phyloP scores from a whole-genome alignment of 768 basidiomycete genomes.

The Lactarius quietus region DNA sequence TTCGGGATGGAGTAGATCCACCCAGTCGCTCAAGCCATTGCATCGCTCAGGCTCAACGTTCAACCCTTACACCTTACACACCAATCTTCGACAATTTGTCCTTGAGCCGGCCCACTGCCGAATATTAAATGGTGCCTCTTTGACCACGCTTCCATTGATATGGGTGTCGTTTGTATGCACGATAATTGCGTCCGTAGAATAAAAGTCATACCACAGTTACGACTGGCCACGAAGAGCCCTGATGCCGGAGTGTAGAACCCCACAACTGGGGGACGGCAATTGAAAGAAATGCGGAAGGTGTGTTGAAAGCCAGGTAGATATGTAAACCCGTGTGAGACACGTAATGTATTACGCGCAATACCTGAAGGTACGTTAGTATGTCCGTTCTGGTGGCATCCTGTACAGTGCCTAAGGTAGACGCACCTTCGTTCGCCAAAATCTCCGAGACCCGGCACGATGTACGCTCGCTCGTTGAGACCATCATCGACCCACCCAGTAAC shows the following conservation, averaged over 20 bases:
- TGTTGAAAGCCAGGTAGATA: slow-evolving; percentile 5
- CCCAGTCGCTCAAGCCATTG: too few relatives aligned
- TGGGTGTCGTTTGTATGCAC: neutral
- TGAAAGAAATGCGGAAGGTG: neutral
- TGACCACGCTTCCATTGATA: neutral
- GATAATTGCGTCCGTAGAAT: neutral
- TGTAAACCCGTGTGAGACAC: neutral
- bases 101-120: too few relatives aligned
- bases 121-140: neutral
- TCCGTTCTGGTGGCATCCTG: neutral
- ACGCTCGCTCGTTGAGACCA: slow-evolving; percentile 86
- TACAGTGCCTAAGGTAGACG: slow-evolving; percentile 11
- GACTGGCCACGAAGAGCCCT: neutral
- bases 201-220: neutral
- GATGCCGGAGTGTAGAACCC: neutral
- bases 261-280: neutral
- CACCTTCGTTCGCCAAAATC: slow-evolving; percentile 93
- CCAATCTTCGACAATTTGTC: too few relatives aligned
- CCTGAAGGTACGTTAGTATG: slow-evolving; percentile 10
- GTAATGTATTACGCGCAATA: slow-evolving; percentile 21
- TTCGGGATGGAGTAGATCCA: too few relatives aligned
- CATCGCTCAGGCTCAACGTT: too few relatives aligned
- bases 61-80: too few relatives aligned
- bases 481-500: slow-evolving; percentile 96
- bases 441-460: slow-evolving; percentile 93